Evolutionary conservation across 768 basidiomycete species (phyloP), one percentile per base, ranked within the genome.

Genomic region (Lentinula boryana): DNA sequence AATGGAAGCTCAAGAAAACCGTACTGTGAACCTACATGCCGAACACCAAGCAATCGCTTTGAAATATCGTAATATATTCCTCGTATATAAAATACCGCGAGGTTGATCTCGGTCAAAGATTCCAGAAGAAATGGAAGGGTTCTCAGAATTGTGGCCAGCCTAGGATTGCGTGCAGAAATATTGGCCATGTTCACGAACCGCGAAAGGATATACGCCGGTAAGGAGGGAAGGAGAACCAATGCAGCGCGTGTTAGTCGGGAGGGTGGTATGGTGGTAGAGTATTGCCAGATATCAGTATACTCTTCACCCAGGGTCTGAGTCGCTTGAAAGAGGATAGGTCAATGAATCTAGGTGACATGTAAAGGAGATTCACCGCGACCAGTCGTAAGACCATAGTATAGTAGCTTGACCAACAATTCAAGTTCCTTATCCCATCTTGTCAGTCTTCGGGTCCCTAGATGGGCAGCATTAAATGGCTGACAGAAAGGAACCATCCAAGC

Each of bases 301-400:
- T 95, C 93, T 71, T 95, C 93, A n/a, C 93, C 93, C 1, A 94
- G 78, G 4, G 89, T 93, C 71, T 94, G 92, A 9, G 80, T 81
- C 15, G 86, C 92, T 94, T 62, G 4, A 56, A 32, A 56, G 41
- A 51, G 57, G 18, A 46, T 62, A 40, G 60, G 46, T 64, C 15
- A 41, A 21, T 44, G 6, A 52, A 71, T 64, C 52, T 6, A 21
- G 35, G 46, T 15, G 18, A 16, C 9, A 18, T 7, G 53, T 16
- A 46, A 55, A 55, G 48, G 57, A 51, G 44, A 38, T 75, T 61
- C 65, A 91, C 93, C 89, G 74, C 84, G 78, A 58, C 89, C 89
- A 52, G 84, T 83, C 1, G 90, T 91, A 61, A 92, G 73, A 2
- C 86, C 85, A 69, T 86, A 87, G 71, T 94, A 93, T 8, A 83